Base-by-base conservation (phyloP, 179 eudicot genomes). In the Heliamphora pulchella region DNA sequence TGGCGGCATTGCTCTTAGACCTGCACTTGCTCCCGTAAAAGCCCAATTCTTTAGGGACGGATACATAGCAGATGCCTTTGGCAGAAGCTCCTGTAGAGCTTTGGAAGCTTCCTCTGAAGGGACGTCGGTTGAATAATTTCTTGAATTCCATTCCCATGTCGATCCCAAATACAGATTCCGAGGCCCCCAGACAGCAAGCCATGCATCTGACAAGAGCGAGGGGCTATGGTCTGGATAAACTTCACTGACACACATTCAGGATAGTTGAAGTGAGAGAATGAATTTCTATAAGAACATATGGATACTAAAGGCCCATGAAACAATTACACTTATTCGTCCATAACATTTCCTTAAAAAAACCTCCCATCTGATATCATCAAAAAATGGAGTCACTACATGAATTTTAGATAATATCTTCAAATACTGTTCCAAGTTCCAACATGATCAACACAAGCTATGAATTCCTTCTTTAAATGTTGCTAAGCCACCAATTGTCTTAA, bases 1-100 rank as follows among this genome's bases (percentile, higher is more conserved):
- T 17, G 99, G 97, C 4, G 98, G 97, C 99, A 96, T 94, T 77
- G 92, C 99, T 89, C 99, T 96, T 58, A 96, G 85, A 43, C 99
- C 99, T 54, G 97, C 98, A 58, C 83, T 87, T 18, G 95, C 94
- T 80, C 90, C 90, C 17, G 85, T 83, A 55, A 84, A 64, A 5
- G 80, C 78, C 99, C 99, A 96, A 44, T 86, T 85, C 18, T 86
- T 80, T 70, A 96, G 86, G 80, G 78, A 55, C 2, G 99, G 92
- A 86, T 94, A 96, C 47, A 92, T 82, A 3, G 84, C 77, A 59
- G 80, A 81, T 64, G 97, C 95, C 85, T 96, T 96, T 15, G 90
- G 94, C 18, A 94, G 83, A 79, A 96, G 95, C 80, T 88, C 90
- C 82, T 90, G 77, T 15, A 92, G 82, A 53, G 97, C 88, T 79